Percentiles rank a stretch among this genome's conserved stretches.
phyloP scores from a whole-genome alignment of 2,329 filamentous ascomycete genomes.

The Sordariomycetes sp. region DNA sequence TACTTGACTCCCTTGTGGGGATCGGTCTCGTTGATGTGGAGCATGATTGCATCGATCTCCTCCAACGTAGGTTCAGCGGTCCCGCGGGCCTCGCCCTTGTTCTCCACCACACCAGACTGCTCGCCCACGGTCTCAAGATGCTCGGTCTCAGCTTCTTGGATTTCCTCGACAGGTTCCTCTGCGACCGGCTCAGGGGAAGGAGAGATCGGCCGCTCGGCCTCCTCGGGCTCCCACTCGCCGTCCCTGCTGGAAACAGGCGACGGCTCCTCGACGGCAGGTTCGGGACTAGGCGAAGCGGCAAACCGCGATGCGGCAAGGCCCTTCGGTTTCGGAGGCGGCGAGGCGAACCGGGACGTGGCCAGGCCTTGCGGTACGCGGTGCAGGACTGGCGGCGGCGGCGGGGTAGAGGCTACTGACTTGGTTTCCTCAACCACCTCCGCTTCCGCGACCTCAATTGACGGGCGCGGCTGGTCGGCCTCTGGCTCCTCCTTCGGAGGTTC shows the following conservation, averaged over 20 bases:
- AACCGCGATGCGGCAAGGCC: slow-evolving; percentile 37
- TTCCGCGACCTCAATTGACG: not conserved
- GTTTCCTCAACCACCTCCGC: slow-evolving; percentile 8
- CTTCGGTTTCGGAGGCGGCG: slow-evolving; percentile 17
- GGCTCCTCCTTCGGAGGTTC: not conserved
- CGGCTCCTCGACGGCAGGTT: not conserved
- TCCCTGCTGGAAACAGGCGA: not conserved
- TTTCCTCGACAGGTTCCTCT: slow-evolving; percentile 1
- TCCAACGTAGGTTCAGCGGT: slow-evolving; percentile 49
- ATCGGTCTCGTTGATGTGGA: slow-evolving; percentile 64
- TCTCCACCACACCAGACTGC: slow-evolving; percentile 15
- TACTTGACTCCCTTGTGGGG: slow-evolving; percentile 64
- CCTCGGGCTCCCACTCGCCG: slow-evolving; percentile 8
- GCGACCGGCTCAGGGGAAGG: not conserved
- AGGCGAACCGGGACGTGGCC: slow-evolving; percentile 10
- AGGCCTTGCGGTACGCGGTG: slow-evolving; percentile 9
- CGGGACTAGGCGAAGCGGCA: slow-evolving; percentile 24
- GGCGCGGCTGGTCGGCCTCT: slow-evolving; percentile 5
- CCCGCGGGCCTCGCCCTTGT: not conserved
- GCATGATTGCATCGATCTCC: slow-evolving; percentile 90
- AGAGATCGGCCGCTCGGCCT: slow-evolving; percentile 6
- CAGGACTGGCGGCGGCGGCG: slow-evolving; percentile 10
- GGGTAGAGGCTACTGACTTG: slow-evolving; percentile 6
- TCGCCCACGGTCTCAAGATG: slow-evolving; percentile 10
- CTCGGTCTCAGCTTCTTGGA: slow-evolving; percentile 8